Conservation (phyloP, 352 stramenopile genomes). For the Aphanomyces euteiches region DNA sequence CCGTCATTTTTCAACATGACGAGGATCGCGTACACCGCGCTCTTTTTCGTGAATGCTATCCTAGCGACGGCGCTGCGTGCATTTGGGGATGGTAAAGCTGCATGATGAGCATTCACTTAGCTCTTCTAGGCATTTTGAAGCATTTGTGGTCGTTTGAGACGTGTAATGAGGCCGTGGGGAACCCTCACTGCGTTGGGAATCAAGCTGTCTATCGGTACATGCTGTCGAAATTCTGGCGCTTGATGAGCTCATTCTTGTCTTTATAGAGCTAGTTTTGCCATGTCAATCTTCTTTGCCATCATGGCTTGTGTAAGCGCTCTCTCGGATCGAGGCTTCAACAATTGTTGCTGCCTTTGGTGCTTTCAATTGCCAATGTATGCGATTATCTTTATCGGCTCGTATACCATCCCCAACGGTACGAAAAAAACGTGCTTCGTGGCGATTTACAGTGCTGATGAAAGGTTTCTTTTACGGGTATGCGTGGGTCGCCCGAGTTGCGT, state of each 20-base stretch:
- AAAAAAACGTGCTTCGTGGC: background rate
- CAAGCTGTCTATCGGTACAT: conserved; percentile 62
- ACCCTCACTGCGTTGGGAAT: conserved; percentile 58
- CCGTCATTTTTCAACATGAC: conserved; percentile 13
- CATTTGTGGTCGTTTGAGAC: conserved; percentile 45
- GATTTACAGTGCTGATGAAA: conserved; percentile 18
- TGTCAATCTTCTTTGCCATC: conserved; percentile 61
- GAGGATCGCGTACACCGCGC: conserved; percentile 50
- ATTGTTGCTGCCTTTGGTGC: conserved; percentile 57
- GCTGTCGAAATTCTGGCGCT: too few relatives aligned
- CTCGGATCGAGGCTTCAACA: conserved; percentile 48
- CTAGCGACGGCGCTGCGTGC: conserved; percentile 50
- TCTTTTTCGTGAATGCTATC: conserved; percentile 65
- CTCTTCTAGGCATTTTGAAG: conserved; percentile 39
- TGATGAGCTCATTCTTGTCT: conserved; percentile 28
- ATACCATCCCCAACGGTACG: conserved; percentile 63
- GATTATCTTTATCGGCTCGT: conserved; percentile 46
- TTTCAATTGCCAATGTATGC: conserved; percentile 65
- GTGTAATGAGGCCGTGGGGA: conserved; percentile 39
- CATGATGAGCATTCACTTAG: conserved; percentile 1
- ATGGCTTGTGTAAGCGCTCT: conserved; percentile 52
- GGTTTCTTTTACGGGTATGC: conserved; percentile 67
- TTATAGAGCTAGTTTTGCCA: conserved; percentile 59
- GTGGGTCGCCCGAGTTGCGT: conserved; percentile 54
- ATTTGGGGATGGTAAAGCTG: conserved; percentile 52